Base-by-base conservation (phyloP, 352 stramenopile species). In the Phytopythium helicoides region DNA sequence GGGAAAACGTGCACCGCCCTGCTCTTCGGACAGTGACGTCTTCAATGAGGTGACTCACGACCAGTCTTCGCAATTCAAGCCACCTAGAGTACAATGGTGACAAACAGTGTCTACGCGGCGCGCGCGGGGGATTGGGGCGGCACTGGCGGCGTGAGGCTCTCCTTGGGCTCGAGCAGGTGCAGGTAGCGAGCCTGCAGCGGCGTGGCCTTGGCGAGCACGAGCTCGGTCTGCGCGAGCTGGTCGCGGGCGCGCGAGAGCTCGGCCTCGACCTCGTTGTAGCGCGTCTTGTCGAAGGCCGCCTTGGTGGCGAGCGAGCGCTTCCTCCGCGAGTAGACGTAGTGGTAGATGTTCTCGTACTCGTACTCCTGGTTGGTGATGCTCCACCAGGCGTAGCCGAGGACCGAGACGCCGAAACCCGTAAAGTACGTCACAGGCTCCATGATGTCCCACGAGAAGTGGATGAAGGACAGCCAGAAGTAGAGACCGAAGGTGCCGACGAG, bases 351-450 rank as follows among this genome's bases (percentile, higher is more conserved):
- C 49, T 86, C 81, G 54, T 94, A 95, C 64, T 92, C 83, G 65
- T 94, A 94, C 69, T 95, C 83, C 47, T 83, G 78, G 63, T 89
- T 91, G 23, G 83, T 92, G 41, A 87, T 34, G 39, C 78, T 92
- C 86, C 86, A 95, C 86, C 83, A 94, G 44, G 73, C 58, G 62
- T 92, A 94, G 15, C 76, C 76, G 16, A 93, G 51, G 47, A 95
- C 76, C 19, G 68, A 86, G 46, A 91, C 69, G 28, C 79, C 83
- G 52, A 92, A 92, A 26, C 84, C 86, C 11, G 81, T 93, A 54
- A 94, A 92, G 66, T 95, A 95, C 58, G 83, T 95, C 57, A 95
- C 83, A 0, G 86, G 86, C 57, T 95, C 86, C 86, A 95, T 95
- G 52, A 94, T 95, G 56, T 94, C 83, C 86, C 83, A 95, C 44